These are phyloP conservation scores for Diaporthe amygdali DNA, from an alignment of 2,329 filamentous ascomycete species.

Conservation along the genomic window DNA sequence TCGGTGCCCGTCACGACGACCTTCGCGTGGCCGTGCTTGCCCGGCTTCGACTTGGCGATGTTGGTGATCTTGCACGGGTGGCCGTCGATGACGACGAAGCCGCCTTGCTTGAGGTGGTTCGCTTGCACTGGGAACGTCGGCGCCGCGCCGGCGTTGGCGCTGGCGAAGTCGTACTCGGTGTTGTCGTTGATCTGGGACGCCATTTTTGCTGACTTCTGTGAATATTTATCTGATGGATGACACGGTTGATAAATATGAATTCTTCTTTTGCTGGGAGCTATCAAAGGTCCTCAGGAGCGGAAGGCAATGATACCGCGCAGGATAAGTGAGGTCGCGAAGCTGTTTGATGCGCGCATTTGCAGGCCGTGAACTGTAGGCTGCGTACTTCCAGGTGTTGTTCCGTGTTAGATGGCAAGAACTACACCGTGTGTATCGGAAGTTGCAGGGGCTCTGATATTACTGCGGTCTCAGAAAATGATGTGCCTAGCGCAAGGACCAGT, in stretches of 20 bases:
- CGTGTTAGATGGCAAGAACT: not conserved
- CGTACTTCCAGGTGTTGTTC: not conserved
- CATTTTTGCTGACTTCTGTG: not conserved
- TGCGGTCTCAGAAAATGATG: not conserved
- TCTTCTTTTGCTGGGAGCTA: not conserved
- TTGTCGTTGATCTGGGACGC: not conserved
- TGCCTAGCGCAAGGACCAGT: not conserved
- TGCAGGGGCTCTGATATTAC: not conserved
- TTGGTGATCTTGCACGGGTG: constrained; percentile 1
- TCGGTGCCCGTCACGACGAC: not conserved
- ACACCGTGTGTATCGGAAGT: not conserved
- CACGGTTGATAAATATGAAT: not conserved
- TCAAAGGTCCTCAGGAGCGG: not conserved
- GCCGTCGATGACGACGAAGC: not conserved
- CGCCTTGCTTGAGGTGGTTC: not conserved
- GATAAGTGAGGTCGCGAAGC: not conserved
- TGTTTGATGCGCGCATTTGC: not conserved
- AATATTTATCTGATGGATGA: not conserved
- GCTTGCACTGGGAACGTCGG: not conserved
- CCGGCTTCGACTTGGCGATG: not conserved
- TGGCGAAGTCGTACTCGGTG: not conserved
- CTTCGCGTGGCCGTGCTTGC: constrained; percentile 6
- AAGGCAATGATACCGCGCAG: not conserved
- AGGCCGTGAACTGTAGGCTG: not conserved
- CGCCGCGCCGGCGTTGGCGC: not conserved